Conservation (phyloP, 495 filamentous ascomycete species). For the Neohortaea acidophila region DNA sequence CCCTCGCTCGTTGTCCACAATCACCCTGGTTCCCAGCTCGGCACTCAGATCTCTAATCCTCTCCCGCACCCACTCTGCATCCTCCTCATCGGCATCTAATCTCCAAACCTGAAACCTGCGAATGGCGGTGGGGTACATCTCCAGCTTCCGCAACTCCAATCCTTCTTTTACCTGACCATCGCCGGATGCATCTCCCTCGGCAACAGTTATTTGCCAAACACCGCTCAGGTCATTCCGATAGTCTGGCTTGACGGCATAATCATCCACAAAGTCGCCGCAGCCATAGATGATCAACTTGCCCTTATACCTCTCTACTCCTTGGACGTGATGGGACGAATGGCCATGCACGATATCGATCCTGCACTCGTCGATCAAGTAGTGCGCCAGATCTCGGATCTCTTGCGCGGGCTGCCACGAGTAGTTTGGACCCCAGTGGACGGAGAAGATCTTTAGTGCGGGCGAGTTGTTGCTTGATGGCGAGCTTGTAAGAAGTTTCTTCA, state of each 20-base stretch:
- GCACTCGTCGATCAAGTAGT: conserved; percentile 32
- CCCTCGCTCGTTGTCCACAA: no score
- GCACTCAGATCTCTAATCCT: conserved; percentile 6
- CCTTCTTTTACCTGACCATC: no score
- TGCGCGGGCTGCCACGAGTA: conserved; percentile 26
- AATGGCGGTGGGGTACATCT: conserved; percentile 17
- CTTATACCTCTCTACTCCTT: conserved; percentile 29
- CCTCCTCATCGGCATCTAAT: conserved; percentile 6
- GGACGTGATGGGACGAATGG: conserved; percentile 32
- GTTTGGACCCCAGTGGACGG: conserved; percentile 33
- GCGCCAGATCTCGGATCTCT: conserved; percentile 25
- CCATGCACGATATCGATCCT: conserved; percentile 33
- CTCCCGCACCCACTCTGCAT: conserved; percentile 8
- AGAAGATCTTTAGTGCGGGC: conserved; percentile 28
- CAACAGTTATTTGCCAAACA: conserved; percentile 26
- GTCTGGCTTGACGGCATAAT: conserved; percentile 26
- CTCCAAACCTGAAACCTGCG: conserved; percentile 7
- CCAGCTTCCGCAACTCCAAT: conserved; percentile 9
- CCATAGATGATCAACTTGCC: conserved; percentile 31
- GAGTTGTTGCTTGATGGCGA: background rate
- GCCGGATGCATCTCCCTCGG: conserved; percentile 3
- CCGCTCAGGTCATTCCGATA: conserved; percentile 31
- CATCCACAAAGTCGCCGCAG: conserved; percentile 34
- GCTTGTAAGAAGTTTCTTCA: conserved; percentile 18
- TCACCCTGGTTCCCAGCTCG: conserved; percentile 1